phyloP scores from a whole-genome alignment of 805 yeast genomes.

The Teunomyces gatunensis region DNA sequence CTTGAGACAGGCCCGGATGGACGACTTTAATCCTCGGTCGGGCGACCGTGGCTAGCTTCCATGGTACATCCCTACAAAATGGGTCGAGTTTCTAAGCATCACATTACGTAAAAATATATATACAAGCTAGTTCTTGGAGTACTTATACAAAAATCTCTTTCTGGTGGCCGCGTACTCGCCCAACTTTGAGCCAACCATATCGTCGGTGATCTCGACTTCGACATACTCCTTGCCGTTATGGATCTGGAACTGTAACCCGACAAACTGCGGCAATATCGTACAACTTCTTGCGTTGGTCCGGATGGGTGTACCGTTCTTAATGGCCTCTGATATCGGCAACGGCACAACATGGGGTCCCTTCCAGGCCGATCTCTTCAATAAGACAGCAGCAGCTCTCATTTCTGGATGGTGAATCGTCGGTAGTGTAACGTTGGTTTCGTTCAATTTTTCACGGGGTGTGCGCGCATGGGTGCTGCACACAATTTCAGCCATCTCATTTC shows the following conservation, averaged over 20 bases:
- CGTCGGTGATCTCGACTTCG: constrained; percentile 80
- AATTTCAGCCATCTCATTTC: neutral
- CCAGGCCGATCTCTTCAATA: constrained; percentile 39
- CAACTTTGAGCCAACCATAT: constrained; percentile 93
- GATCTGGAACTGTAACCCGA: constrained; percentile 89
- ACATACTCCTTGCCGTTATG: constrained; percentile 96
- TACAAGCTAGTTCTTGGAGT: constrained; percentile 56
- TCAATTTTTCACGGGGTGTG: constrained; percentile 2
- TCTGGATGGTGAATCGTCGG: constrained; percentile 1
- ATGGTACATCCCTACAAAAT: neutral
- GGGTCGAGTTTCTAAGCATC: neutral
- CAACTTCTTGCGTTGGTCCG: constrained; percentile 96
- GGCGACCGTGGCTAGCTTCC: constrained; percentile 5
- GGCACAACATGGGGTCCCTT: constrained; percentile 92
- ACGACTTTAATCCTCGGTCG: constrained; percentile 38
- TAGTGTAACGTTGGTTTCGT: neutral
- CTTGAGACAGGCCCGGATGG: constrained; percentile 68
- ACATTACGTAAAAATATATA: neutral
- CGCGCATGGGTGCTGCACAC: neutral
- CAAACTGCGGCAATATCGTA: constrained; percentile 92
- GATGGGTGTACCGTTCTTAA: constrained; percentile 76
- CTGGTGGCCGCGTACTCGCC: constrained; percentile 97
- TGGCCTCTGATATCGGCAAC: constrained; percentile 85
- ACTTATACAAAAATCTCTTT: constrained; percentile 80
- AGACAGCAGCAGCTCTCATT: constrained; percentile 34